These are phyloP conservation scores for Triticum timopheevii DNA, from an alignment of 176 grass and related monocot genomes.

Conservation along the genomic window DNA sequence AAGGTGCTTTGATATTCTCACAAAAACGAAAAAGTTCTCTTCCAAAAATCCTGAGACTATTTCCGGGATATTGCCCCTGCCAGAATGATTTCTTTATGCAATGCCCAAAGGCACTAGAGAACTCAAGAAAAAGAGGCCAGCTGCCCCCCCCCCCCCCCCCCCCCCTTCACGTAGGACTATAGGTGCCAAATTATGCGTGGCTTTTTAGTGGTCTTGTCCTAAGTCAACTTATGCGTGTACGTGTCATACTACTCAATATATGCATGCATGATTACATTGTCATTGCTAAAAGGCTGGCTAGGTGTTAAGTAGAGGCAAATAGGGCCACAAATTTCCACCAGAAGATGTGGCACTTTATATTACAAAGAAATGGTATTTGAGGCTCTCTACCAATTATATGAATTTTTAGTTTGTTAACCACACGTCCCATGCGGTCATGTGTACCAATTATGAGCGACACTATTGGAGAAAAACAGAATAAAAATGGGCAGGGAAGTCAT, in stretches of 20 bases:
- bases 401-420: too few species aligned
- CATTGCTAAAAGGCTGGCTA: conserved; percentile 22
- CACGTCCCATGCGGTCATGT: neutral
- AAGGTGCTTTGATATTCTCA: neutral
- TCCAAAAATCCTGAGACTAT: neutral
- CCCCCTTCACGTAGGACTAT: neutral
- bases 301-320: neutral
- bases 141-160: too few species aligned
- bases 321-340: neutral
- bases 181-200: neutral
- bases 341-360: neutral
- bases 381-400: too few species aligned
- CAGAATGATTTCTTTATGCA: neutral
- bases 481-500: neutral
- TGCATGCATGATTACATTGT: conserved; percentile 40
- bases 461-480: neutral
- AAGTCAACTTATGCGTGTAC: conserved; percentile 9
- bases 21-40: neutral
- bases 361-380: neutral
- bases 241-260: neutral
- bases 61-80: neutral
- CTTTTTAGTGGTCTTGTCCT: conserved; percentile 26
- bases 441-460: neutral
- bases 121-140: conserved; percentile 9
- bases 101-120: neutral